Base-by-base conservation (phyloP, 805 yeast species). In the Pachysolen tannophilus region DNA sequence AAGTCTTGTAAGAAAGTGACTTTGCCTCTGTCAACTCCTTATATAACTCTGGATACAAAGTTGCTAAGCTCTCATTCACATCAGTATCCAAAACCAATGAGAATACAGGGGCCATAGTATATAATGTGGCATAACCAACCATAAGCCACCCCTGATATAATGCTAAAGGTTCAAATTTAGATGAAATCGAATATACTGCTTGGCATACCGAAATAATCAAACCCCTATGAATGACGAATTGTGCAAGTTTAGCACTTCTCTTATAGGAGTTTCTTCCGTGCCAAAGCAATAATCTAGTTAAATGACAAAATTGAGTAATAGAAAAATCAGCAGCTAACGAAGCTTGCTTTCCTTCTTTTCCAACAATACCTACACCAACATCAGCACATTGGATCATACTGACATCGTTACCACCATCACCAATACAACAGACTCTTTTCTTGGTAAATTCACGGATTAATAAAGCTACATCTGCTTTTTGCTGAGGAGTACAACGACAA, bases 361-460 rank as follows among this genome's bases (percentile, higher is more conserved):
- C 99, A 15, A 92, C 98, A 45, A 92, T 92, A 38, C 99, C 99
- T 20, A 92, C 95, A 40, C 99, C 99, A 8, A 92, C 96, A 62
- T 94, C 96, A 1, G 99, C 98, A 45, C 94, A 82, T 60, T 92
- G 98, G 45, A 92, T 92, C 99, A 92, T 92, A 48, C 94, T 83
- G 23, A 92, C 99, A 59, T 92, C 99, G 51, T 92, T 92, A 48
- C 99, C 99, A 49, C 99, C 99, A 58, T 92, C 99, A 38, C 99
- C 99, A 46, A 92, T 94, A 52, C 97, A 92, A 45, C 97, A 90
- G 2, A 90, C 97, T 34, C 98, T 65, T 51, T 84, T 85, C 5
- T 85, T 84, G 0, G 97, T 92, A 20, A 74, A 60, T 40, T 72
- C 73, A 49, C 88, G 72, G 43, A 92, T 92, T 43, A 81, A 63